Conservation (phyloP, 805 yeast species). For the Blastobotrys parvus region DNA sequence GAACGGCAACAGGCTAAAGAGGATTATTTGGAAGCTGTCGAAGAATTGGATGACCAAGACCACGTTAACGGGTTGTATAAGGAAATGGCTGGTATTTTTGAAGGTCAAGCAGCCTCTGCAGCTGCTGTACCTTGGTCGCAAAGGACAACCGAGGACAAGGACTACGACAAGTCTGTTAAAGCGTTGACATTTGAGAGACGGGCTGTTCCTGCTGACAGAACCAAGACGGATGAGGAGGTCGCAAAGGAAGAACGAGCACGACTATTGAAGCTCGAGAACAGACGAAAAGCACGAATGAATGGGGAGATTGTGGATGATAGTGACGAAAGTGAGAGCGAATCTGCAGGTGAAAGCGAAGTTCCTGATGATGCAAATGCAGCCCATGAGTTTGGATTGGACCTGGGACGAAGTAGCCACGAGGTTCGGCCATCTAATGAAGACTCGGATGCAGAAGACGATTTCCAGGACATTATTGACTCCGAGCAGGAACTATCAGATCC, state of each 20-base stretch:
- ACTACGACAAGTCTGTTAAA: slow-evolving; percentile 30
- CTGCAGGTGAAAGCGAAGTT: slow-evolving; percentile 9
- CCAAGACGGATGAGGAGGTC: slow-evolving; percentile 36
- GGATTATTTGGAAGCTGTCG: slow-evolving; percentile 29
- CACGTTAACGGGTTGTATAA: slow-evolving; percentile 27
- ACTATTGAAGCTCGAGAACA: slow-evolving; percentile 26
- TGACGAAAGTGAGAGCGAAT: slow-evolving; percentile 23
- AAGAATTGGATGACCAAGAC: slow-evolving; percentile 28
- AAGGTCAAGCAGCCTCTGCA: slow-evolving; percentile 4
- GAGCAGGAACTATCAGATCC: slow-evolving; percentile 15
- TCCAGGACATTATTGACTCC: slow-evolving; percentile 5
- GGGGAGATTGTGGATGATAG: slow-evolving; percentile 24
- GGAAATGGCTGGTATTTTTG: slow-evolving; percentile 18
- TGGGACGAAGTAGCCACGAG: neutral
- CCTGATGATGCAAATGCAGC: neutral
- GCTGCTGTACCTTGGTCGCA: too few species aligned
- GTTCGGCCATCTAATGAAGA: too few species aligned
- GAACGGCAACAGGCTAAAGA: slow-evolving; percentile 34
- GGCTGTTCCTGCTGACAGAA: slow-evolving; percentile 34
- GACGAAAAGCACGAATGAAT: slow-evolving; percentile 31
- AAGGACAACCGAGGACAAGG: slow-evolving; percentile 19
- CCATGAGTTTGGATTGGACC: neutral
- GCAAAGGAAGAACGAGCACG: slow-evolving; percentile 28
- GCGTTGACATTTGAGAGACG: slow-evolving; percentile 34
- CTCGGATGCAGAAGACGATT: slow-evolving; percentile 43